phyloP scores from a whole-genome alignment of 306 rosid species.

The Herpetospermum pedunculosum region DNA sequence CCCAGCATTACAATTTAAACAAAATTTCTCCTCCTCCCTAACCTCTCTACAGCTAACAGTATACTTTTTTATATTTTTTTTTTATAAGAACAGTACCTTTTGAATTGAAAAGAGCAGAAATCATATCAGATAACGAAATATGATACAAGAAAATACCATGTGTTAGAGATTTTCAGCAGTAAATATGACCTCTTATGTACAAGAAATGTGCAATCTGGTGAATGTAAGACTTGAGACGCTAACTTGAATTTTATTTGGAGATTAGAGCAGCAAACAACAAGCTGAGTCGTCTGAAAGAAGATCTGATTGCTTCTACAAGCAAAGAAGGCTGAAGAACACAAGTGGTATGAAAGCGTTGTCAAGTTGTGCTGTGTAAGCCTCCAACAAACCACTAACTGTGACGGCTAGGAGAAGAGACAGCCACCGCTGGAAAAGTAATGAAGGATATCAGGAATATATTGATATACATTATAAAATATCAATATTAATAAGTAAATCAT shows the following conservation, averaged over 20 bases:
- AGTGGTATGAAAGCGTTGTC: slow-evolving; percentile 95
- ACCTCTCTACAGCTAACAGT: not conserved
- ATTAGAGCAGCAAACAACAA: slow-evolving; percentile 10
- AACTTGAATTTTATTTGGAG: slow-evolving; percentile 5
- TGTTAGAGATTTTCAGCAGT: slow-evolving; percentile 10
- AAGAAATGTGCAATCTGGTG: not conserved
- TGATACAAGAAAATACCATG: not conserved
- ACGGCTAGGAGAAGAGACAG: slow-evolving; percentile 63
- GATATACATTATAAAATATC: not conserved
- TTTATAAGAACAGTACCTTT: too few relatives aligned
- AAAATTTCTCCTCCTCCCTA: not conserved
- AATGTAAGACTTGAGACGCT: not conserved
- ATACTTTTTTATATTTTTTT: too few relatives aligned
- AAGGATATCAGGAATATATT: slow-evolving; percentile 15
- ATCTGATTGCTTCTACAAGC: slow-evolving; percentile 32
- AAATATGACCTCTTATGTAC: slow-evolving; percentile 6
- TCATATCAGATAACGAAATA: slow-evolving; percentile 7
- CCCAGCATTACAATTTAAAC: not conserved
- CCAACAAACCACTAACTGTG: slow-evolving; percentile 83
- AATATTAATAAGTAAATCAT: not conserved
- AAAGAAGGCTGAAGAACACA: slow-evolving; percentile 82
- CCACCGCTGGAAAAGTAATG: slow-evolving; percentile 62
- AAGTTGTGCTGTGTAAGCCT: slow-evolving; percentile 93
- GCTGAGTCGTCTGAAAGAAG: not conserved
- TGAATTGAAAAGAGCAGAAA: not conserved